Percentiles rank a stretch among this genome's conserved stretches.
phyloP scores from a whole-genome alignment of 75 land plant species.

The Larix kaempferi region DNA sequence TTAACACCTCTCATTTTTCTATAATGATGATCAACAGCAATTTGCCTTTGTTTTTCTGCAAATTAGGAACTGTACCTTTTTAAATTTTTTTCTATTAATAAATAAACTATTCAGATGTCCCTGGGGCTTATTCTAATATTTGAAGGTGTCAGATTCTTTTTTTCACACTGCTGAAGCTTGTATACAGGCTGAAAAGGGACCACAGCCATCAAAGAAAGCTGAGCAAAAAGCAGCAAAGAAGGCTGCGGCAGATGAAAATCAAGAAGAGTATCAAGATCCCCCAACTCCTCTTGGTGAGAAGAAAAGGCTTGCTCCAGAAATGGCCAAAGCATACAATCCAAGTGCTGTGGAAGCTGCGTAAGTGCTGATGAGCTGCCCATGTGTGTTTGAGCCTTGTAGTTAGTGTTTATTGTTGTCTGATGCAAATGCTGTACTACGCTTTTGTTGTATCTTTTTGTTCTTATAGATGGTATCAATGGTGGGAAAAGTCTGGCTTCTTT shows the following conservation, averaged over 20 bases:
- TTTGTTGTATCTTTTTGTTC: slow-evolving; percentile 7
- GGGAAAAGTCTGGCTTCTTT: slow-evolving; percentile 84
- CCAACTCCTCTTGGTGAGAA: slow-evolving; percentile 71
- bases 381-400: not conserved
- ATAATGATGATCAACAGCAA: not conserved
- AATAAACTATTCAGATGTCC: not conserved
- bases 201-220: slow-evolving; percentile 40
- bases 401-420: not conserved
- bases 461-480: slow-evolving; percentile 85
- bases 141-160: not conserved
- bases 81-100: not conserved
- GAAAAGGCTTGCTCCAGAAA: slow-evolving; percentile 66
- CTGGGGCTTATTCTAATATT: not conserved
- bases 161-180: not conserved
- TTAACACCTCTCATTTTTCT: not conserved
- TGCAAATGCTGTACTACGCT: not conserved
- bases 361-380: slow-evolving; percentile 3
- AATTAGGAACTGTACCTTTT: not conserved
- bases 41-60: not conserved
- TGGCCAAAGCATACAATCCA: slow-evolving; percentile 86
- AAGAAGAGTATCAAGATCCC: slow-evolving; percentile 69
- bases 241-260: slow-evolving; percentile 51
- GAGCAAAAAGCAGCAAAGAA: slow-evolving; percentile 54
- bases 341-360: slow-evolving; percentile 82
- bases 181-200: slow-evolving; percentile 46